phyloP scores from a whole-genome alignment of 345 rosid species.

The Eucalyptus polyanthemos region DNA sequence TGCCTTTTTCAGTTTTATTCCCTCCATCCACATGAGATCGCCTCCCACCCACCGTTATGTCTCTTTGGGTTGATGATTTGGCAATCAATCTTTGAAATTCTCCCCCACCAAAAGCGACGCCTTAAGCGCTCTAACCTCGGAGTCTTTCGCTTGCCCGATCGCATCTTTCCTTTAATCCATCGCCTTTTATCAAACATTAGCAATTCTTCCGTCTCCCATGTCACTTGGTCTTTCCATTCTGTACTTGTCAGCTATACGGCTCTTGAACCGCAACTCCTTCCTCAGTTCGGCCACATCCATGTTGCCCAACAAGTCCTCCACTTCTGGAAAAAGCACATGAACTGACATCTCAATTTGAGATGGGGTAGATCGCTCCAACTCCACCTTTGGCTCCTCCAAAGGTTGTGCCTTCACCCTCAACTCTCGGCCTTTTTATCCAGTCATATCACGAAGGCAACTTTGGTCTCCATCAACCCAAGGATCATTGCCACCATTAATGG shows the following conservation, averaged over 20 bases:
- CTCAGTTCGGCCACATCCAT: neutral
- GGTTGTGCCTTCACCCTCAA: neutral
- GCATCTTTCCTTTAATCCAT: neutral
- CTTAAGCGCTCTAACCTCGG: neutral
- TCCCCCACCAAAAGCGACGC: neutral
- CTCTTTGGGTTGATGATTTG: neutral
- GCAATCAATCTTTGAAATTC: neutral
- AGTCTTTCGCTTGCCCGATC: neutral
- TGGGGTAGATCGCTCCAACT: neutral
- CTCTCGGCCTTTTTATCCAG: neutral
- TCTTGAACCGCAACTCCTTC: neutral
- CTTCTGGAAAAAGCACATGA: neutral
- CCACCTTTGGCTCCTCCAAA: neutral
- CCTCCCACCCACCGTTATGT: neutral
- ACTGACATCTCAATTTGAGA: neutral
- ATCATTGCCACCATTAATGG: neutral
- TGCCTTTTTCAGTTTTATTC: neutral
- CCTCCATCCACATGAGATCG: neutral
- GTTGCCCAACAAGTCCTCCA: neutral
- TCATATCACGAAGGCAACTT: neutral
- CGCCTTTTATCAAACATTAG: neutral
- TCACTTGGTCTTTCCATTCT: neutral
- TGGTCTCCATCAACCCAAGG: neutral
- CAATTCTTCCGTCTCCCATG: neutral
- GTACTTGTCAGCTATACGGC: neutral